Evolutionary conservation across 2,329 filamentous ascomycete genomes (phyloP).

Genomic region (Neoarthrinium moseri): DNA sequence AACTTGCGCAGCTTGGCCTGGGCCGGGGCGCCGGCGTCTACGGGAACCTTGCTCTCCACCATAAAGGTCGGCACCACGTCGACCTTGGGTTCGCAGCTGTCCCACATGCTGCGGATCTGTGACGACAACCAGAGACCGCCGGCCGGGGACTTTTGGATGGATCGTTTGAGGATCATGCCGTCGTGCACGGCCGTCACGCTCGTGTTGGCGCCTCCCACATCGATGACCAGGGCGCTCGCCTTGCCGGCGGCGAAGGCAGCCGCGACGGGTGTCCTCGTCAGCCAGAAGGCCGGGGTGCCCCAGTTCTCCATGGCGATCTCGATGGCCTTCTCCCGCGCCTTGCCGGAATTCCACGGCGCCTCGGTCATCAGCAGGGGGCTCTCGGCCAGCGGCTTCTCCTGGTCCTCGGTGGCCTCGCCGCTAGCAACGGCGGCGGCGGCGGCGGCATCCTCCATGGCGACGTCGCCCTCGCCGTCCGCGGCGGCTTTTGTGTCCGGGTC

Average conservation of each 20-base stretch:
- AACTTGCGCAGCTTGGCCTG: constrained; percentile 76
- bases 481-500: too few relatives aligned
- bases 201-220: constrained; percentile 84
- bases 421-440: background rate
- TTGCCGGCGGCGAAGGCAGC: constrained; percentile 92
- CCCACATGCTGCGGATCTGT: constrained; percentile 82
- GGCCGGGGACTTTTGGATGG: constrained; percentile 79
- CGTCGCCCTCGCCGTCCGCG: constrained; percentile 61
- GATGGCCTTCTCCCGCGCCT: constrained; percentile 89
- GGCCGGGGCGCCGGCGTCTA: constrained; percentile 80
- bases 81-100: constrained; percentile 65
- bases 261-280: constrained; percentile 85
- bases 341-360: constrained; percentile 85
- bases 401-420: constrained; percentile 38
- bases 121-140: constrained; percentile 88
- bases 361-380: constrained; percentile 93
- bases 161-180: constrained; percentile 89
- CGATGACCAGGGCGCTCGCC: constrained; percentile 87
- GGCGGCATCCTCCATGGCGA: constrained; percentile 52
- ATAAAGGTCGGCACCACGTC: constrained; percentile 82
- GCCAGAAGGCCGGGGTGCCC: constrained; percentile 92
- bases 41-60: constrained; percentile 81
- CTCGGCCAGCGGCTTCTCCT: constrained; percentile 82
- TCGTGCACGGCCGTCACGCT: constrained; percentile 91
- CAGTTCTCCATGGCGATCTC: constrained; percentile 97